Conservation (phyloP, 352 stramenopile genomes). For the Globisporangium nunn region DNA sequence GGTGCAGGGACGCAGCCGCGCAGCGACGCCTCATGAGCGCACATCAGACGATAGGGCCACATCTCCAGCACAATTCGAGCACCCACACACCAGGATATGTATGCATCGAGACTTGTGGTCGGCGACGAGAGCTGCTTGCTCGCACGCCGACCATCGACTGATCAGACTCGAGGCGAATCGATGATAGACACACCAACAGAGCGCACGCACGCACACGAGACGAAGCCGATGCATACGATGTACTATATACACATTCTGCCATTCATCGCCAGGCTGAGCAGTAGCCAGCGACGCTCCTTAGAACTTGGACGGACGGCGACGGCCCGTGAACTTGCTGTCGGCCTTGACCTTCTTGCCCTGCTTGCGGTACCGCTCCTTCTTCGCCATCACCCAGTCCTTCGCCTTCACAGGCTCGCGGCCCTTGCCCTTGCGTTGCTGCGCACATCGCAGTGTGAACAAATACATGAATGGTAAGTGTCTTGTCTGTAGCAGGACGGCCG, state of each 20-base stretch:
- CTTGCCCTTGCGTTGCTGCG: slow-evolving; percentile 46
- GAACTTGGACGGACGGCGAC: slow-evolving; percentile 93
- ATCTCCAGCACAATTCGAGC: background rate
- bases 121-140: background rate
- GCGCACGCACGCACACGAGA: background rate
- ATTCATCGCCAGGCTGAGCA: slow-evolving; percentile 5
- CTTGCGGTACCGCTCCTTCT: slow-evolving; percentile 97
- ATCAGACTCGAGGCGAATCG: no score
- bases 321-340: slow-evolving; percentile 98
- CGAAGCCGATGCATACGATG: slow-evolving; percentile 24
- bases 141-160: background rate
- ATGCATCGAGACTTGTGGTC: no score
- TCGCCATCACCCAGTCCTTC: slow-evolving; percentile 96
- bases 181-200: slow-evolving; percentile 11
- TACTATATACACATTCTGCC: slow-evolving; percentile 45
- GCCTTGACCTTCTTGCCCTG: slow-evolving; percentile 96
- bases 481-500: no score
- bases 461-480: no score
- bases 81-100: no score
- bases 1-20: background rate
- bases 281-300: slow-evolving; percentile 39
- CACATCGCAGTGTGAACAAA: background rate
- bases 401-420: slow-evolving; percentile 49
- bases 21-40: background rate
- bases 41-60: background rate